phyloP scores from a whole-genome alignment of 192 early-diverging fungal species.

The Coemansia sp. region DNA sequence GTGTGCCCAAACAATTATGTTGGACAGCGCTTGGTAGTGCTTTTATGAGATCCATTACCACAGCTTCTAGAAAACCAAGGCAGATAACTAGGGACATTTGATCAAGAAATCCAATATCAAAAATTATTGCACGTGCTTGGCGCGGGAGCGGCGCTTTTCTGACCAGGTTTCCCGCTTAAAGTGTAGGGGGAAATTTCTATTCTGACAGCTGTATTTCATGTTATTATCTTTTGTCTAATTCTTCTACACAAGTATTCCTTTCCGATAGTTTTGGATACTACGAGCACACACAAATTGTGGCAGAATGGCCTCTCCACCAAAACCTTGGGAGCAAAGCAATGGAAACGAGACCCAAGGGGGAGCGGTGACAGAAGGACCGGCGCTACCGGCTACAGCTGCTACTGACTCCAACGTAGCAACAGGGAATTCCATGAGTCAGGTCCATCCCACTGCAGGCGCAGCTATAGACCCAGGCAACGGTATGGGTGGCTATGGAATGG shows the following conservation, averaged over 20 bases:
- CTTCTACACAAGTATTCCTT: neutral
- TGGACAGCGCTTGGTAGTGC: too few relatives aligned
- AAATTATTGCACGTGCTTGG: neutral
- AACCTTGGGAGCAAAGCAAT: conserved; percentile 46
- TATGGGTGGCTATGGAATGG: conserved; percentile 30
- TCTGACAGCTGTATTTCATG: neutral
- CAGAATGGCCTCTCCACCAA: conserved; percentile 48
- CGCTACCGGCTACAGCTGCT: conserved; percentile 30
- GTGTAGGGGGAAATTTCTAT: neutral
- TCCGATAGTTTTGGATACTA: too few relatives aligned
- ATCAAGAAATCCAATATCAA: neutral
- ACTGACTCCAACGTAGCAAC: conserved; percentile 26
- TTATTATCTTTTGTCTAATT: neutral
- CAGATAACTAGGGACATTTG: neutral
- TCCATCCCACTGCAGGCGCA: conserved; percentile 5
- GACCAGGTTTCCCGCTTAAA: neutral
- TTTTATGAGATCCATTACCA: too few relatives aligned
- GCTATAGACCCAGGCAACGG: conserved; percentile 8
- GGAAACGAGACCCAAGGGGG: conserved; percentile 1
- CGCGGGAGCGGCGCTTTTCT: neutral
- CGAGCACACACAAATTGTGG: neutral
- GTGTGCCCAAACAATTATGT: neutral
- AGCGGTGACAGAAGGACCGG: conserved; percentile 7
- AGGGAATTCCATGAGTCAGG: conserved; percentile 9
- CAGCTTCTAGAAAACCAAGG: too few relatives aligned